Evolutionary conservation across 2,329 filamentous ascomycete species (phyloP).

Genomic region (Emergomyces africanus): DNA sequence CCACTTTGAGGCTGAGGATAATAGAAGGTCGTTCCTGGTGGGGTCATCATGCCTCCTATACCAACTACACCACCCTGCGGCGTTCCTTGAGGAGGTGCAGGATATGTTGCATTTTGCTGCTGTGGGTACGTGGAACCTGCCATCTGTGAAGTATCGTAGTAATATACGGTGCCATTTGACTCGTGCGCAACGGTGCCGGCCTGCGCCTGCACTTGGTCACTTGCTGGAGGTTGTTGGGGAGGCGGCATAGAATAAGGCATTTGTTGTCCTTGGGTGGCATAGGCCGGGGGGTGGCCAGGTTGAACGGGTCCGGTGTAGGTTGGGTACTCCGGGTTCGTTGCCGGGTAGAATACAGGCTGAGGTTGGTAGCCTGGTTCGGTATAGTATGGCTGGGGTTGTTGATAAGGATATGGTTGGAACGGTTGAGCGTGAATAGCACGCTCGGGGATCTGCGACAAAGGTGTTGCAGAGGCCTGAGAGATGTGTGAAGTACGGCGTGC

Average conservation of each 20-base stretch:
- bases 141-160: slow-evolving; percentile 70
- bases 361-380: slow-evolving; percentile 43
- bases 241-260: slow-evolving; percentile 23
- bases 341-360: slow-evolving; percentile 57
- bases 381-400: slow-evolving; percentile 44
- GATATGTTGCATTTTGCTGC: slow-evolving; percentile 36
- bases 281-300: slow-evolving; percentile 13
- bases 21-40: slow-evolving; percentile 41
- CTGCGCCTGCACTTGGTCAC: slow-evolving; percentile 26
- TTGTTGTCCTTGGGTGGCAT: slow-evolving; percentile 30
- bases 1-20: slow-evolving; percentile 39
- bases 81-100: slow-evolving; percentile 38
- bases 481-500: slow-evolving; percentile 56
- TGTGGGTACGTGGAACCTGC: slow-evolving; percentile 35
- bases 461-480: slow-evolving; percentile 62
- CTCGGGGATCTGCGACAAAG: slow-evolving; percentile 84
- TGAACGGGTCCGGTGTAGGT: slow-evolving; percentile 39
- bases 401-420: slow-evolving; percentile 66
- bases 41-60: slow-evolving; percentile 71
- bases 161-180: slow-evolving; percentile 92
- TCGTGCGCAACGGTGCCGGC: slow-evolving; percentile 62
- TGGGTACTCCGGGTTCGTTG: slow-evolving; percentile 26
- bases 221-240: slow-evolving; percentile 14
- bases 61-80: slow-evolving; percentile 45
- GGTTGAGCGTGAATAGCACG: slow-evolving; percentile 80